Percentiles rank a stretch among this genome's conserved stretches.
Conservation (phyloP, 768 basidiomycete genomes). For the Gymnopilus junonius region DNA sequence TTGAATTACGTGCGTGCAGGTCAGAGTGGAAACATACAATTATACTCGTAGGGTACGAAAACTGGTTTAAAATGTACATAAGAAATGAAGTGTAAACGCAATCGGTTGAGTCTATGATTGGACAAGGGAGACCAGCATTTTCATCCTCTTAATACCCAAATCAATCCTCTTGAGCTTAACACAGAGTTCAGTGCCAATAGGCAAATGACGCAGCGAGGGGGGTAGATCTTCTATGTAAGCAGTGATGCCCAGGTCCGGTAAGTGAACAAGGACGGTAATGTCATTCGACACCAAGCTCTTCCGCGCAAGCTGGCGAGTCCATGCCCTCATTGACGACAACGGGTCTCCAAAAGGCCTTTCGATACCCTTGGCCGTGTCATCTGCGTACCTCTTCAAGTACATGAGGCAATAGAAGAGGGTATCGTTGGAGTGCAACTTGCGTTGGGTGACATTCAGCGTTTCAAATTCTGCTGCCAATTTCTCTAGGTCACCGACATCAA, state of each 20-base stretch:
- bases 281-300: constrained; percentile 1
- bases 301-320: constrained; percentile 9
- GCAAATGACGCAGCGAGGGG: constrained; percentile 1
- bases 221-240: constrained; percentile 15
- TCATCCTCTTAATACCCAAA: constrained; percentile 31
- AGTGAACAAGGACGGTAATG: neutral
- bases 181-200: constrained; percentile 15
- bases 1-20: neutral
- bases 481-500: constrained; percentile 51
- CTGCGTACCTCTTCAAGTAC: constrained; percentile 43
- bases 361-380: constrained; percentile 27
- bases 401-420: constrained; percentile 36
- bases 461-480: constrained; percentile 38
- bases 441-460: constrained; percentile 30
- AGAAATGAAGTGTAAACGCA: neutral
- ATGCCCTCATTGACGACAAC: constrained; percentile 28
- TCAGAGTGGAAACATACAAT: neutral
- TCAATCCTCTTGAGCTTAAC: constrained; percentile 32
- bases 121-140: constrained; percentile 17
- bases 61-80: too few species aligned
- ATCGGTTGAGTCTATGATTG: neutral
- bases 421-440: constrained; percentile 27
- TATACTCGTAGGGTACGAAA: neutral
- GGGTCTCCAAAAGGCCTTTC: constrained; percentile 22
- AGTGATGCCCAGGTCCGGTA: constrained; percentile 26